Conservation (phyloP, 495 filamentous ascomycete genomes). For the Hypoxylon fragiforme region DNA sequence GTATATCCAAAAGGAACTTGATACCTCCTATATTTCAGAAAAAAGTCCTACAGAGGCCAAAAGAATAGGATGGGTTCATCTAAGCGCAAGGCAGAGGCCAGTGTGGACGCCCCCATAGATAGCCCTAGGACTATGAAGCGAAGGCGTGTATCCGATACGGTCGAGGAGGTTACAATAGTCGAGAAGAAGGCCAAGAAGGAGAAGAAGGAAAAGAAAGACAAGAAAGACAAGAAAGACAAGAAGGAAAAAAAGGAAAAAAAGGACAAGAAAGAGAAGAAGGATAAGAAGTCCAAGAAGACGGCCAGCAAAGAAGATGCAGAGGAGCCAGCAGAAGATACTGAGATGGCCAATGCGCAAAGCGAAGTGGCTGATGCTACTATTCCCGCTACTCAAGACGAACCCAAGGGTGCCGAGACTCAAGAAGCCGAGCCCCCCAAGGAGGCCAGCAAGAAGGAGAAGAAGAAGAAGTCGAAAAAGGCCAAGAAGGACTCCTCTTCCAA, state of each 20-base stretch:
- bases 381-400: slow-evolving; percentile 5
- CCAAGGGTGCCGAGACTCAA: slow-evolving; percentile 26
- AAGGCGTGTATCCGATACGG: slow-evolving; percentile 18
- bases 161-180: slow-evolving; percentile 25
- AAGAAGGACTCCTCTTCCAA: slow-evolving; percentile 13
- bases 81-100: slow-evolving; percentile 27
- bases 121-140: slow-evolving; percentile 10
- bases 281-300: slow-evolving; percentile 37
- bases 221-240: slow-evolving; percentile 37
- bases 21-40: too few relatives aligned
- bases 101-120: slow-evolving; percentile 5
- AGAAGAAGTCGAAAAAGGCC: slow-evolving; percentile 36
- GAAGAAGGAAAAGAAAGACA: slow-evolving; percentile 30
- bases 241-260: slow-evolving; percentile 34
- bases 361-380: slow-evolving; percentile 1
- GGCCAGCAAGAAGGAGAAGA: slow-evolving; percentile 39
- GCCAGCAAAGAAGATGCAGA: slow-evolving; percentile 5
- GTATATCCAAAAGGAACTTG: too few relatives aligned
- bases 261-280: slow-evolving; percentile 39
- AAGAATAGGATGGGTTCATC: slow-evolving; percentile 16
- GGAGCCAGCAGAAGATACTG: too few relatives aligned
- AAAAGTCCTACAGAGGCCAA: too few relatives aligned
- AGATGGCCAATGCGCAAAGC: slow-evolving; percentile 1
- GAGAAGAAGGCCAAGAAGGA: slow-evolving; percentile 54
- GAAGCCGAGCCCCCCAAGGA: too few relatives aligned